These are phyloP conservation scores for Penicillium janthinellum DNA, from an alignment of 2,329 filamentous ascomycete species.

Conservation along the genomic window DNA sequence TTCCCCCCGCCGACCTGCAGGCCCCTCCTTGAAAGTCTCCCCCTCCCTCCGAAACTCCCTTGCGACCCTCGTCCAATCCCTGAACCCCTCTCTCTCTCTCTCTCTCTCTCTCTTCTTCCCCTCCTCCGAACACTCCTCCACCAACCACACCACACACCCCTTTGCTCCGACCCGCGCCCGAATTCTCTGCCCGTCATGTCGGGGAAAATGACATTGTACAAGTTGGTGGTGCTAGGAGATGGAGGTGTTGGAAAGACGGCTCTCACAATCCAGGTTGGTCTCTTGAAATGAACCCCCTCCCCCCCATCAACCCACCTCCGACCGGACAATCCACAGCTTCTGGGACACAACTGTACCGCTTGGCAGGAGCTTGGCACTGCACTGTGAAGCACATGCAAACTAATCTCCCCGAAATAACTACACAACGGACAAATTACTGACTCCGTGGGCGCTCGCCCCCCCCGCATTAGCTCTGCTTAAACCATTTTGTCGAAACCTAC, in stretches of 20 bases:
- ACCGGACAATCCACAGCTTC: constrained; percentile 6
- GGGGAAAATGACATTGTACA: constrained; percentile 94
- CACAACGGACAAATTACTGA: constrained; percentile 11
- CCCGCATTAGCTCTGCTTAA: constrained; percentile 74
- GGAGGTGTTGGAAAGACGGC: constrained; percentile 94
- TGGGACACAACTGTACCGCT: not conserved
- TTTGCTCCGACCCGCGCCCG: constrained; percentile 5
- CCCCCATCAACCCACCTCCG: constrained; percentile 3
- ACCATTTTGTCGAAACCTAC: constrained; percentile 96
- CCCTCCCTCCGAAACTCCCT: not conserved
- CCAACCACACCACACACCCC: not conserved
- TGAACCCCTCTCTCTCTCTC: constrained; percentile 1
- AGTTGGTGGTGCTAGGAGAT: constrained; percentile 91
- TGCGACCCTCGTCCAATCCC: constrained; percentile 2
- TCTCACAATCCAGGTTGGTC: constrained; percentile 74
- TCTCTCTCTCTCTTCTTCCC: not conserved
- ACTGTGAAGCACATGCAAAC: not conserved
- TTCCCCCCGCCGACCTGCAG: not conserved
- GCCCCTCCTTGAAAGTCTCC: constrained; percentile 1
- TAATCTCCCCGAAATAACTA: not conserved
- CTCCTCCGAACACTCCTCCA: not conserved
- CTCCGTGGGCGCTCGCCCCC: not conserved
- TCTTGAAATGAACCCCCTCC: not conserved
- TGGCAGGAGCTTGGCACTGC: not conserved
- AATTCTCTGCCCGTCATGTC: constrained; percentile 61